These are phyloP conservation scores for Chlorella sp. DNA, from an alignment of 139 green algal genomes.

Conservation along the genomic window DNA sequence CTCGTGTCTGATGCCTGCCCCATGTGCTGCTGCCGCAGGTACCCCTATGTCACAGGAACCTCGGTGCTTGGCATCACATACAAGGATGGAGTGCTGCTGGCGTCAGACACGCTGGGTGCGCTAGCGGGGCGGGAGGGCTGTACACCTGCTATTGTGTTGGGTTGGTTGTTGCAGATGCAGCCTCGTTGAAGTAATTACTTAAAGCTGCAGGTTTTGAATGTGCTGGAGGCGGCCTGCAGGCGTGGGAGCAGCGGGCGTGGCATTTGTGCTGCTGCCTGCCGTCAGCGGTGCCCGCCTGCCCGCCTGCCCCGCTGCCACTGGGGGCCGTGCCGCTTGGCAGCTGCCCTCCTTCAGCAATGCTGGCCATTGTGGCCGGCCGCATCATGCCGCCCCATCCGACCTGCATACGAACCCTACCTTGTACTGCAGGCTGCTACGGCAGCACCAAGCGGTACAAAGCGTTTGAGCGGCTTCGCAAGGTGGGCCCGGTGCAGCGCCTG, in stretches of 20 bases:
- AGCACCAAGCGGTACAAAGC: conserved; percentile 98
- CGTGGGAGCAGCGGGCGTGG: not conserved
- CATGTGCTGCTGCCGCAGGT: conserved; percentile 57
- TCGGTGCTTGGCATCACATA: conserved; percentile 96
- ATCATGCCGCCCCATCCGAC: not conserved
- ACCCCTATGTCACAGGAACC: conserved; percentile 95
- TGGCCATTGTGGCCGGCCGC: not conserved
- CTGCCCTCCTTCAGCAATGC: not conserved
- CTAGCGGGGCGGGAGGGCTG: not conserved
- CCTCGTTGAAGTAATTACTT: too few relatives aligned
- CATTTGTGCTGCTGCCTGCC: not conserved
- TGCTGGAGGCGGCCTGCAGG: not conserved
- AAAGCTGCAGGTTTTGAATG: not conserved
- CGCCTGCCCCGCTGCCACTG: not conserved
- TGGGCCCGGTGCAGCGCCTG: not conserved
- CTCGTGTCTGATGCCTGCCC: not conserved
- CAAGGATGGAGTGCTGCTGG: conserved; percentile 95
- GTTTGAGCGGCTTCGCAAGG: conserved; percentile 80
- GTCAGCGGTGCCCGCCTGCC: not conserved
- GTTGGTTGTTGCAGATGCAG: too few relatives aligned
- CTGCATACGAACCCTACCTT: not conserved
- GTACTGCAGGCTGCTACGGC: conserved; percentile 86
- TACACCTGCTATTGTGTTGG: too few relatives aligned
- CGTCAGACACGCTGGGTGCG: conserved; percentile 90
- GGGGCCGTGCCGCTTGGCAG: not conserved